Conservation (phyloP, 192 early-diverging fungal genomes). For the Chytriomyces sp. region DNA sequence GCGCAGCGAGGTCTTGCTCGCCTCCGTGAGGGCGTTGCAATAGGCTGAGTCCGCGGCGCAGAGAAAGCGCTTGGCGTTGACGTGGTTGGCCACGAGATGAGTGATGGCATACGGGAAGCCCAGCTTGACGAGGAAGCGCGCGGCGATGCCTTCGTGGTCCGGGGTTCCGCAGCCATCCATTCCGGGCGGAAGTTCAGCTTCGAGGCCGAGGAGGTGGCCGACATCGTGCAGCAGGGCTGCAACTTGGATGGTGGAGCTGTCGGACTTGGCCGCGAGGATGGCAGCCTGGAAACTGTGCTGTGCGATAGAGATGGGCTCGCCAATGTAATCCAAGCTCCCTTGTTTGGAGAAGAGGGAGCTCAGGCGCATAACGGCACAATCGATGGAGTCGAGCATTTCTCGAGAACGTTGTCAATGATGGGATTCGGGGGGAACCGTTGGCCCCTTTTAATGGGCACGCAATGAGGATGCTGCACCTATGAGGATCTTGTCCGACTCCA, state of each 20-base stretch:
- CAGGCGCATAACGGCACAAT: background rate
- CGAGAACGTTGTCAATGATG: too few species aligned
- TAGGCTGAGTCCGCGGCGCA: slow-evolving; percentile 51
- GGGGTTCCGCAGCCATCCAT: slow-evolving; percentile 47
- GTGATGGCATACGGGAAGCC: slow-evolving; percentile 59
- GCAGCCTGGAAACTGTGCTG: background rate
- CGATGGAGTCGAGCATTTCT: background rate
- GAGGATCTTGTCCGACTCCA: too few species aligned
- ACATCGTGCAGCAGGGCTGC: background rate
- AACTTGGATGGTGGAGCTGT: background rate
- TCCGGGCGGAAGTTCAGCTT: slow-evolving; percentile 33
- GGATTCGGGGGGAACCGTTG: too few species aligned
- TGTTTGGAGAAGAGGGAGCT: background rate
- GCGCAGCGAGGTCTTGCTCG: slow-evolving; percentile 58
- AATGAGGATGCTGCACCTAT: too few species aligned
- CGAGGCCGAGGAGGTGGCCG: slow-evolving; percentile 42
- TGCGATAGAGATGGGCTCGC: background rate
- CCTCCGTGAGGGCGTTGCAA: slow-evolving; percentile 49
- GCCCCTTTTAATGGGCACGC: too few species aligned
- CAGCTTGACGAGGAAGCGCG: slow-evolving; percentile 54
- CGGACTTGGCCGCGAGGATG: background rate
- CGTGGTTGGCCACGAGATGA: slow-evolving; percentile 57
- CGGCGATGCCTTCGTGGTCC: slow-evolving; percentile 58
- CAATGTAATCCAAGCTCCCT: background rate
- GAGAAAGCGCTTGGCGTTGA: slow-evolving; percentile 61